Percentiles rank a stretch among this genome's conserved stretches.
phyloP scores from a whole-genome alignment of 1,284 basidiomycete species.

The Crucibulum parvulum region DNA sequence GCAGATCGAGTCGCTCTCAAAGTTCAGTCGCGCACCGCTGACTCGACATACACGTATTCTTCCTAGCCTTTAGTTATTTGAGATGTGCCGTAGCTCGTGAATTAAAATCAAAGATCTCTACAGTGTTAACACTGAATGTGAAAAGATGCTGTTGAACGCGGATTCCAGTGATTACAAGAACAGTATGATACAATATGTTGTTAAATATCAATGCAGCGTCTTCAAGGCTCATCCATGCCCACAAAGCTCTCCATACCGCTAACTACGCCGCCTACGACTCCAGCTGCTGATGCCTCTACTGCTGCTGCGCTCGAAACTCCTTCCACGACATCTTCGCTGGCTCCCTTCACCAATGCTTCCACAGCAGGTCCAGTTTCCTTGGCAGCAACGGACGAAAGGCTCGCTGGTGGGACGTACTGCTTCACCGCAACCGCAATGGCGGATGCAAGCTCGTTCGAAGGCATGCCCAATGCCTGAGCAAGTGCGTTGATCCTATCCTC shows the following conservation, averaged over 20 bases:
- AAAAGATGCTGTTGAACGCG: too few relatives aligned
- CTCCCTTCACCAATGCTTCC: slow-evolving; percentile 43
- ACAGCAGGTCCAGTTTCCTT: slow-evolving; percentile 49
- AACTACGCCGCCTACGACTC: slow-evolving; percentile 37
- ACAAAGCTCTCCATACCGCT: slow-evolving; percentile 49
- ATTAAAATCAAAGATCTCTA: too few relatives aligned
- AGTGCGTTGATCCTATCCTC: slow-evolving; percentile 64
- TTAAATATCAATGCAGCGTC: not conserved
- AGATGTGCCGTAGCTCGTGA: too few relatives aligned
- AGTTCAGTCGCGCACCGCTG: not conserved
- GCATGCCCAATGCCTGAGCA: slow-evolving; percentile 66
- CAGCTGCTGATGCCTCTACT: slow-evolving; percentile 14
- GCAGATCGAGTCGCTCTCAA: too few relatives aligned
- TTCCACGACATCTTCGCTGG: slow-evolving; percentile 9
- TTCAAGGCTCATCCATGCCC: slow-evolving; percentile 53
- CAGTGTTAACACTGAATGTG: too few relatives aligned
- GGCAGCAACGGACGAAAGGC: slow-evolving; percentile 57
- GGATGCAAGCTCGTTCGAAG: slow-evolving; percentile 61
- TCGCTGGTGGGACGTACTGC: slow-evolving; percentile 63
- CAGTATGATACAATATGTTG: too few relatives aligned
- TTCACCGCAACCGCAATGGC: slow-evolving; percentile 65
- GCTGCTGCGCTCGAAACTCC: slow-evolving; percentile 6
- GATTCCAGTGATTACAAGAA: too few relatives aligned
- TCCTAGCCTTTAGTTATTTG: too few relatives aligned
- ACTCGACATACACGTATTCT: too few relatives aligned